Conservation (phyloP, 129 eudicot genomes). For the Artemisia annua region DNA sequence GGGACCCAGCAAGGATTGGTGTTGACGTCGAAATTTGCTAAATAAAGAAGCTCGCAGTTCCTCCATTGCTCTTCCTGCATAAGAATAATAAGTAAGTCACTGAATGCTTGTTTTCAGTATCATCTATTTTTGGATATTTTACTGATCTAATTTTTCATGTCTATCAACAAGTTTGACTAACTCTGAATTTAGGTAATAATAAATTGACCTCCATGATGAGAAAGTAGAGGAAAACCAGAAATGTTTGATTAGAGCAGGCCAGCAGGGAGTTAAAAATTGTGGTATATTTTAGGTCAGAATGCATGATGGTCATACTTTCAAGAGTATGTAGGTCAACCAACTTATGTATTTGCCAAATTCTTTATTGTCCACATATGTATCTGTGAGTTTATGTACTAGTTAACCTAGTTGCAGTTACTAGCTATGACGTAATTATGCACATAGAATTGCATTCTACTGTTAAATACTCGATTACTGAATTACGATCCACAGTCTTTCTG, state of each 20-base stretch:
- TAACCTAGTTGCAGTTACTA: slow-evolving; percentile 7
- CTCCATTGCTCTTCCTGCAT: slow-evolving; percentile 85
- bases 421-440: slow-evolving; percentile 10
- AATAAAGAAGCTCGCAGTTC: slow-evolving; percentile 77
- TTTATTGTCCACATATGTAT: slow-evolving; percentile 15
- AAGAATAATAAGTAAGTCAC: slow-evolving; percentile 7
- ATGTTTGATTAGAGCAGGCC: slow-evolving; percentile 12
- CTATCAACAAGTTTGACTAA: slow-evolving; percentile 17
- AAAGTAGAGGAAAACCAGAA: slow-evolving; percentile 25
- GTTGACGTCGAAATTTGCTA: slow-evolving; percentile 76
- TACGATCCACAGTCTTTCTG: background rate
- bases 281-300: slow-evolving; percentile 11
- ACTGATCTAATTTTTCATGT: background rate
- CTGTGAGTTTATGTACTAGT: background rate
- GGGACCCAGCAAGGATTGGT: slow-evolving; percentile 78
- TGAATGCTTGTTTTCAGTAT: slow-evolving; percentile 1
- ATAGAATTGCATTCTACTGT: background rate
- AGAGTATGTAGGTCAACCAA: slow-evolving; percentile 32
- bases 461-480: background rate
- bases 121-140: slow-evolving; percentile 17
- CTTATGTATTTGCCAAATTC: slow-evolving; percentile 13
- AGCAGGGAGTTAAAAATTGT: slow-evolving; percentile 17
- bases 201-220: slow-evolving; percentile 13
- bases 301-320: slow-evolving; percentile 10
- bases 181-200: slow-evolving; percentile 2